These are phyloP conservation scores for Papiliotrema nemorosa DNA, from an alignment of 1,284 basidiomycete genomes.

Conservation along the genomic window DNA sequence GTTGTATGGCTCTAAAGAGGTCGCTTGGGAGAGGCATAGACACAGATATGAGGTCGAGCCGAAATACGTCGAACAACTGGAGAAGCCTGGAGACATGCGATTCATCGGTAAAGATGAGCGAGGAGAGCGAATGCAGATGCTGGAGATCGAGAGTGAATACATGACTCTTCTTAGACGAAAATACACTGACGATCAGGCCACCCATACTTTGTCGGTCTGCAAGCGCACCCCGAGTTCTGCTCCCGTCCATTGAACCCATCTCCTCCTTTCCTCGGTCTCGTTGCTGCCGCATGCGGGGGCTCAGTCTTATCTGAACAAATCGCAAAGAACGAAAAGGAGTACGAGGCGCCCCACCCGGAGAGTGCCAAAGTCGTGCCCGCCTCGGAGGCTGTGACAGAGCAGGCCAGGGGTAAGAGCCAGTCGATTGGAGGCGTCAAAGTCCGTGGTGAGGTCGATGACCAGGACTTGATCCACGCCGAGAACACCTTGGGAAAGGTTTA, in stretches of 20 bases:
- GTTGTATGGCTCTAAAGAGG: constrained; percentile 78
- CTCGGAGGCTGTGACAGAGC: constrained; percentile 39
- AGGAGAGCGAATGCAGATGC: constrained; percentile 95
- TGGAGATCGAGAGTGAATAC: constrained; percentile 74
- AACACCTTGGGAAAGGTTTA: constrained; percentile 19
- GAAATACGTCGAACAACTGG: constrained; percentile 70
- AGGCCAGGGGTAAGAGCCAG: constrained; percentile 41
- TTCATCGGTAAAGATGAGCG: constrained; percentile 94
- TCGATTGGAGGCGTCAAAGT: constrained; percentile 39
- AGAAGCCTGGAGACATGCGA: constrained; percentile 62
- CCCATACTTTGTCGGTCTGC: constrained; percentile 90
- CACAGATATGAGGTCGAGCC: constrained; percentile 99
- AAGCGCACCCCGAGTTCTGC: constrained; percentile 98
- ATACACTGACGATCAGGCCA: constrained; percentile 62
- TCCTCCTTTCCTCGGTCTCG: constrained; percentile 93
- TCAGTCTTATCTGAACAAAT: constrained; percentile 71
- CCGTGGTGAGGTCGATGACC: constrained; percentile 16
- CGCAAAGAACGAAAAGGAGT: constrained; percentile 58
- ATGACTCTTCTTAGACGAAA: not conserved
- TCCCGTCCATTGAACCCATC: constrained; percentile 98
- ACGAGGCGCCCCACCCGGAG: constrained; percentile 55
- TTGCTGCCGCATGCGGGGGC: constrained; percentile 74
- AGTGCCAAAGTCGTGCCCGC: constrained; percentile 47
- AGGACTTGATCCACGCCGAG: constrained; percentile 16
- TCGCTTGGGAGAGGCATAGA: constrained; percentile 95